Evolutionary conservation across 306 rosid genomes (phyloP).

Genomic region (Cucumis melo): DNA sequence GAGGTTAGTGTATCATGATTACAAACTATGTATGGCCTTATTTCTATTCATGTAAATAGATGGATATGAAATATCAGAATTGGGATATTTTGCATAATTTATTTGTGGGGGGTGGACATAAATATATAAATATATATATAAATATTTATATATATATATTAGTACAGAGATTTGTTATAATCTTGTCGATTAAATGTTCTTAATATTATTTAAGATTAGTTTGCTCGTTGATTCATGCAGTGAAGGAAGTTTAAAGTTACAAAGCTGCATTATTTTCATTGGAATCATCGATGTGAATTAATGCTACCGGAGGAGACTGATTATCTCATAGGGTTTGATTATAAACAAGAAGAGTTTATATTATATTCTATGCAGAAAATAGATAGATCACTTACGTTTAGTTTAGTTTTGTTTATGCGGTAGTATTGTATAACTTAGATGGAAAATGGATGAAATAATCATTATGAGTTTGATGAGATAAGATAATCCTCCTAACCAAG

Average conservation of each 20-base stretch:
- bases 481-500: too few relatives aligned
- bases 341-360: too few relatives aligned
- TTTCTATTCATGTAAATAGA: slow-evolving; percentile 5
- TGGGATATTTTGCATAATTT: slow-evolving; percentile 1
- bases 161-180: neutral
- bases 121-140: too few relatives aligned
- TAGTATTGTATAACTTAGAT: too few relatives aligned
- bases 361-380: too few relatives aligned
- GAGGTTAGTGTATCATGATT: neutral
- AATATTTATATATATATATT: too few relatives aligned
- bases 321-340: neutral
- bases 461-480: too few relatives aligned
- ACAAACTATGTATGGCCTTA: neutral
- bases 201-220: neutral
- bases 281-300: neutral
- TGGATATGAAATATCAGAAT: neutral
- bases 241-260: neutral
- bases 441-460: too few relatives aligned
- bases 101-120: neutral
- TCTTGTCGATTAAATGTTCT: neutral
- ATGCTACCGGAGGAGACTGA: neutral
- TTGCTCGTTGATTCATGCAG: neutral
- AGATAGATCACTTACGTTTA: too few relatives aligned
- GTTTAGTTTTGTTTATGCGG: too few relatives aligned
- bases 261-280: neutral